Evolutionary conservation across 2,329 filamentous ascomycete species (phyloP).

Genomic region (Arthroderma sp.): DNA sequence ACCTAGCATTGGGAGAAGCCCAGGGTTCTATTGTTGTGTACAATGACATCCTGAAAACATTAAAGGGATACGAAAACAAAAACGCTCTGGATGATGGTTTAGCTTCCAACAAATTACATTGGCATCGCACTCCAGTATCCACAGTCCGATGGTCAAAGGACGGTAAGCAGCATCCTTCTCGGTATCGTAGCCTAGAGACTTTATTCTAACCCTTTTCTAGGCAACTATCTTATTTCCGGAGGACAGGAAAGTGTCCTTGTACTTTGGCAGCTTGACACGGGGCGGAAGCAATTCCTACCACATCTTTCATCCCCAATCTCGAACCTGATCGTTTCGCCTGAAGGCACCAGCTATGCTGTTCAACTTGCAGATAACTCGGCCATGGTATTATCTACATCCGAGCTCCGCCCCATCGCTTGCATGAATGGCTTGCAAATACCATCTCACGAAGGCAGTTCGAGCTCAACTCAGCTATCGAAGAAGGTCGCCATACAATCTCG

Average conservation of each 20-base stretch:
- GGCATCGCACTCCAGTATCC: conserved; percentile 76
- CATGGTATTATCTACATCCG: conserved; percentile 79
- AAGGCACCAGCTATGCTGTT: conserved; percentile 67
- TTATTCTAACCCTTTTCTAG: conserved; percentile 35
- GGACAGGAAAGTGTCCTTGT: conserved; percentile 81
- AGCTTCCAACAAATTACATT: conserved; percentile 60
- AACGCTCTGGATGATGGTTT: conserved; percentile 30
- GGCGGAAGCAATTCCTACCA: conserved; percentile 70
- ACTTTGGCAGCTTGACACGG: conserved; percentile 85
- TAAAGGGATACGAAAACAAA: conserved; percentile 34
- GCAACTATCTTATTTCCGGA: conserved; percentile 87
- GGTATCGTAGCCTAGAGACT: too few species aligned
- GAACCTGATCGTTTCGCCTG: conserved; percentile 67
- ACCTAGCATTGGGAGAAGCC: conserved; percentile 64
- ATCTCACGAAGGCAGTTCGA: conserved; percentile 12
- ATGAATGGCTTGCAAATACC: conserved; percentile 63
- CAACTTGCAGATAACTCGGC: conserved; percentile 84
- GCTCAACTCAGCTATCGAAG: conserved; percentile 6
- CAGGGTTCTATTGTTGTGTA: conserved; percentile 73
- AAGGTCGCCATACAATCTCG: conserved; percentile 35
- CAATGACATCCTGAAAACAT: conserved; percentile 52
- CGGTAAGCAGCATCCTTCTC: conserved; percentile 41
- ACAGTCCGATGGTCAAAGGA: conserved; percentile 85
- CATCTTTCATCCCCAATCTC: conserved; percentile 78
- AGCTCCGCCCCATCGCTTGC: conserved; percentile 72